Conservation (phyloP, 1,139 yeast genomes). For the Suhomyces atakaporum region DNA sequence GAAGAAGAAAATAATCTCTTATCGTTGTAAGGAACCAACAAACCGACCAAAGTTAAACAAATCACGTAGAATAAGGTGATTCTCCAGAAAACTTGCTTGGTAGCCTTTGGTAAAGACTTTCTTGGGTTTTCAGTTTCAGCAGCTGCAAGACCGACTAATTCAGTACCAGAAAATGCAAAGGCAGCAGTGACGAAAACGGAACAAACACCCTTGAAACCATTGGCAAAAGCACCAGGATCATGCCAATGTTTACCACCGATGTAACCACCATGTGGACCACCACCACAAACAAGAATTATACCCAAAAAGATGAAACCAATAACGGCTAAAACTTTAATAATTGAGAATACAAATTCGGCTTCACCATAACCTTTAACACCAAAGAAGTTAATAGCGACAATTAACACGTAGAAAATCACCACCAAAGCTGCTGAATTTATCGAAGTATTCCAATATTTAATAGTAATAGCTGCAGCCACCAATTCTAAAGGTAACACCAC, state of each 20-base stretch:
- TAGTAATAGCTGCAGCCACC: conserved; percentile 56
- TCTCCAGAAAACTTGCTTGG: conserved; percentile 75
- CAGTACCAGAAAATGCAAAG: conserved; percentile 46
- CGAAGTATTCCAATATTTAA: conserved; percentile 34
- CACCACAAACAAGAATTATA: conserved; percentile 43
- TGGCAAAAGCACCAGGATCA: conserved; percentile 42
- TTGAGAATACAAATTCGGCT: conserved; percentile 44
- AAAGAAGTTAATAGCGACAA: conserved; percentile 36
- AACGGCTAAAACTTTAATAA: conserved; percentile 39
- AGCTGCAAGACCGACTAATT: conserved; percentile 51
- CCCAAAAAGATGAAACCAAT: conserved; percentile 45
- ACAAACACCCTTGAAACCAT: conserved; percentile 47
- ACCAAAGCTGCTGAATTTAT: conserved; percentile 44
- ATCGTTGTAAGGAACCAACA: conserved; percentile 66
- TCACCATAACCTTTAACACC: conserved; percentile 50
- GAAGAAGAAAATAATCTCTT: conserved; percentile 48
- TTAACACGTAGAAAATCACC: conserved; percentile 37
- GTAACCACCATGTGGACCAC: conserved; percentile 36
- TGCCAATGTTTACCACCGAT: conserved; percentile 53
- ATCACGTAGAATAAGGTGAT: conserved; percentile 63
- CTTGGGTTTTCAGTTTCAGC: conserved; percentile 51
- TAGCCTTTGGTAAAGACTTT: conserved; percentile 64
- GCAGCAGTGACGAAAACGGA: conserved; percentile 46
- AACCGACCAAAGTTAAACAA: conserved; percentile 60
- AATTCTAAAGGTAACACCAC: conserved; percentile 74